phyloP scores from a whole-genome alignment of 345 rosid genomes.

The Eucalyptus rudis region DNA sequence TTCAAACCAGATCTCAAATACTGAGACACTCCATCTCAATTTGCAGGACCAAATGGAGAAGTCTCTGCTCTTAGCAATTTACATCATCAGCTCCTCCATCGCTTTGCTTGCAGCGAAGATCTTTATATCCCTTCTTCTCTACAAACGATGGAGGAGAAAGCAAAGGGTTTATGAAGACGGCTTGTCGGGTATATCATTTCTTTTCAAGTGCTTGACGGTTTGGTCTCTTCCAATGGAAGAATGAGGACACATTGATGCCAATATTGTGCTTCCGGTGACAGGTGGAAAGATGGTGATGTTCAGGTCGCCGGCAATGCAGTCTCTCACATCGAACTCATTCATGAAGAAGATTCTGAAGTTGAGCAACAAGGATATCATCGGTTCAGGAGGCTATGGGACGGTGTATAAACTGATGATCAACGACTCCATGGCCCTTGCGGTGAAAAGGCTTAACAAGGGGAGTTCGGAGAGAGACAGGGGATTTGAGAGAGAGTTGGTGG shows the following conservation, averaged over 20 bases:
- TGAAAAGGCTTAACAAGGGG: constrained; percentile 67
- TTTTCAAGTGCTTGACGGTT: background rate
- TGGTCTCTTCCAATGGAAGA: background rate
- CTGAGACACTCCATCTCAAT: background rate
- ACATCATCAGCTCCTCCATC: constrained; percentile 47
- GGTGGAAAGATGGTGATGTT: constrained; percentile 83
- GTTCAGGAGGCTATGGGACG: constrained; percentile 72
- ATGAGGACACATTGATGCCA: background rate
- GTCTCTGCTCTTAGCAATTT: constrained; percentile 28
- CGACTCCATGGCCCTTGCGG: constrained; percentile 51
- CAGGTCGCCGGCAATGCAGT: constrained; percentile 36
- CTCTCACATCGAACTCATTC: constrained; percentile 36
- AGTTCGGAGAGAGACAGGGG: constrained; percentile 60
- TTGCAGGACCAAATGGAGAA: constrained; percentile 24
- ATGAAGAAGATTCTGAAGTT: constrained; percentile 51
- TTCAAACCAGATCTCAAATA: background rate
- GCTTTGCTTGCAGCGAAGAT: constrained; percentile 57
- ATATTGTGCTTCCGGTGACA: constrained; percentile 1
- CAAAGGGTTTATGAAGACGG: constrained; percentile 20
- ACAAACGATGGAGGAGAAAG: constrained; percentile 55
- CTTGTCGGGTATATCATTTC: constrained; percentile 28
- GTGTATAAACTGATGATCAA: constrained; percentile 49
- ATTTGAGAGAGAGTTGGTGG: constrained; percentile 64
- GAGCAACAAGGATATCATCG: constrained; percentile 67
- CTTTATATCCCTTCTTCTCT: constrained; percentile 46